Conservation (phyloP, 208 protist species). For the Acanthamoeba royreba region DNA sequence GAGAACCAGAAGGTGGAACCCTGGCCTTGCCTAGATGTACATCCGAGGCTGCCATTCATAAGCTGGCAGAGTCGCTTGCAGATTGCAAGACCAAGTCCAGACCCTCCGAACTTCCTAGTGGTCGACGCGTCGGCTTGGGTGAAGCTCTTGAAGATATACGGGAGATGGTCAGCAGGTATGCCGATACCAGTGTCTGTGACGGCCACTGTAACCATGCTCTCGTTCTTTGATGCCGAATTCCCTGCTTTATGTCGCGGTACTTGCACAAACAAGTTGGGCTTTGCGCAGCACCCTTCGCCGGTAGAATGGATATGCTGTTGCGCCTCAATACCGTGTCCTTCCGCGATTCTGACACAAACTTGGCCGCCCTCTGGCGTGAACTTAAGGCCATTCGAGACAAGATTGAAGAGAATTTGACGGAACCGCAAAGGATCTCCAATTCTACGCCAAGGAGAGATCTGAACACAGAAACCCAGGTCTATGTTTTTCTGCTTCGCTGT, state of each 20-base stretch:
- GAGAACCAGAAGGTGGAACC: not conserved
- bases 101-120: slow-evolving; percentile 64
- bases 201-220: not conserved
- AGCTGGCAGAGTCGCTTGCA: slow-evolving; percentile 62
- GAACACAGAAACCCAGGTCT: not conserved
- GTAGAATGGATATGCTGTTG: not conserved
- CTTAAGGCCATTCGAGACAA: slow-evolving; percentile 69
- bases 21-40: not conserved
- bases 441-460: too few species aligned
- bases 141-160: slow-evolving; percentile 67
- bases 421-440: not conserved
- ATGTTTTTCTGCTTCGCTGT: not conserved
- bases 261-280: not conserved
- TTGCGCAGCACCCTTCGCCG: not conserved
- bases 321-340: not conserved
- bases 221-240: not conserved
- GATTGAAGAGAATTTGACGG: slow-evolving; percentile 64
- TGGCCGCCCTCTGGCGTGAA: slow-evolving; percentile 16
- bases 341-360: not conserved
- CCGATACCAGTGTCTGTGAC: slow-evolving; percentile 71
- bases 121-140: slow-evolving; percentile 54
- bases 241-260: not conserved
- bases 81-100: slow-evolving; percentile 72
- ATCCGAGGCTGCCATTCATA: not conserved
- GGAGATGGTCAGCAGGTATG: slow-evolving; percentile 58